Conservation (phyloP, 2,329 filamentous ascomycete genomes). For the Nothophoma quercina region DNA sequence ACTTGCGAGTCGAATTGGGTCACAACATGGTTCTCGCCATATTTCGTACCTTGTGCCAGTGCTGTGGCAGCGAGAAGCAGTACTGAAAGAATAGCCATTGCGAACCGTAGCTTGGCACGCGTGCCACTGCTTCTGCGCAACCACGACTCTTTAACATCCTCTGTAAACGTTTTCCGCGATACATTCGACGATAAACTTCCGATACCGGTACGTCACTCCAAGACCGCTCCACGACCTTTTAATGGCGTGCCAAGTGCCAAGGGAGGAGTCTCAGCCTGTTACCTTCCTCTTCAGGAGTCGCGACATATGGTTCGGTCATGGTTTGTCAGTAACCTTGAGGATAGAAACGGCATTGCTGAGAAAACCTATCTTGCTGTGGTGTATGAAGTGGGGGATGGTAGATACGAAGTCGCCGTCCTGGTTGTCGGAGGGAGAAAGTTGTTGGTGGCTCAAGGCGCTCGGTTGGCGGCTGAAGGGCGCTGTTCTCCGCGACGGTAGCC, state of each 20-base stretch:
- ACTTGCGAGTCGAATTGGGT: slow-evolving; percentile 39
- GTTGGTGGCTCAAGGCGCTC: slow-evolving; percentile 2
- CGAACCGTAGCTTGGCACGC: background rate
- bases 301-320: slow-evolving; percentile 1
- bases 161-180: background rate
- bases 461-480: background rate
- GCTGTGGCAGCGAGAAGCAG: slow-evolving; percentile 24
- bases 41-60: slow-evolving; percentile 32
- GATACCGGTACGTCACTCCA: slow-evolving; percentile 31
- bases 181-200: slow-evolving; percentile 2
- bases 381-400: background rate
- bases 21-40: slow-evolving; percentile 43
- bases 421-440: background rate
- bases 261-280: slow-evolving; percentile 14
- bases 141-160: slow-evolving; percentile 6
- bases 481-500: background rate
- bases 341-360: slow-evolving; percentile 3
- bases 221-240: slow-evolving; percentile 24
- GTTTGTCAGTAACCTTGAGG: background rate
- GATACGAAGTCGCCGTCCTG: slow-evolving; percentile 4
- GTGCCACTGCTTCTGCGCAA: background rate
- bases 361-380: background rate
- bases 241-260: slow-evolving; percentile 30
- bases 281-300: slow-evolving; percentile 21
- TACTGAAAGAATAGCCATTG: slow-evolving; percentile 16